phyloP scores from a whole-genome alignment of 495 filamentous ascomycete genomes.

The Talaromyces thailandensis region DNA sequence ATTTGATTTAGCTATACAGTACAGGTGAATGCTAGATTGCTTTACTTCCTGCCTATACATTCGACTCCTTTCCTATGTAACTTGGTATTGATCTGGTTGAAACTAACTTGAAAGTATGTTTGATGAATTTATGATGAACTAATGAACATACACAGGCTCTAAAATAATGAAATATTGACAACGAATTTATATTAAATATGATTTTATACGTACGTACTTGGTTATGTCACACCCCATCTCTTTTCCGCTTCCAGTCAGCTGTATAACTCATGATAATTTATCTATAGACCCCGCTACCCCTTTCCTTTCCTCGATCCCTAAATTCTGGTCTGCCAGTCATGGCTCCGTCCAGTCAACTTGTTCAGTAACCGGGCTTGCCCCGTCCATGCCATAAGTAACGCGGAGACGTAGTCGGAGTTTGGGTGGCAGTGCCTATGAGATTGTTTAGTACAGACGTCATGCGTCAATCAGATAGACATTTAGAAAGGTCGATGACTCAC shows the following conservation, averaged over 20 bases:
- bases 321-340: conserved; percentile 7
- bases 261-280: background rate
- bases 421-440: conserved; percentile 49
- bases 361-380: conserved; percentile 64
- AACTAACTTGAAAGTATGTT: background rate
- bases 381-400: conserved; percentile 66
- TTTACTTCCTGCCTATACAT: background rate
- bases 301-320: conserved; percentile 9
- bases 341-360: conserved; percentile 96
- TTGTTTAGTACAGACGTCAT: conserved; percentile 3
- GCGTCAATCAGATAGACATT: no score
- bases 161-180: background rate
- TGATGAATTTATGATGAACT: background rate
- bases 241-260: background rate
- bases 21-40: background rate
- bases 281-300: background rate
- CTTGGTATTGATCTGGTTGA: no score
- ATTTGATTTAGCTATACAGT: background rate
- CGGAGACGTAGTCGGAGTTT: conserved; percentile 76
- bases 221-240: background rate
- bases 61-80: background rate
- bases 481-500: conserved; percentile 46
- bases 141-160: background rate
- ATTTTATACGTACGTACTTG: conserved; percentile 1
- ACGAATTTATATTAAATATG: conserved; percentile 1